These are phyloP conservation scores for Helminthosporium solani DNA, from an alignment of 2,329 filamentous ascomycete species.

Conservation along the genomic window DNA sequence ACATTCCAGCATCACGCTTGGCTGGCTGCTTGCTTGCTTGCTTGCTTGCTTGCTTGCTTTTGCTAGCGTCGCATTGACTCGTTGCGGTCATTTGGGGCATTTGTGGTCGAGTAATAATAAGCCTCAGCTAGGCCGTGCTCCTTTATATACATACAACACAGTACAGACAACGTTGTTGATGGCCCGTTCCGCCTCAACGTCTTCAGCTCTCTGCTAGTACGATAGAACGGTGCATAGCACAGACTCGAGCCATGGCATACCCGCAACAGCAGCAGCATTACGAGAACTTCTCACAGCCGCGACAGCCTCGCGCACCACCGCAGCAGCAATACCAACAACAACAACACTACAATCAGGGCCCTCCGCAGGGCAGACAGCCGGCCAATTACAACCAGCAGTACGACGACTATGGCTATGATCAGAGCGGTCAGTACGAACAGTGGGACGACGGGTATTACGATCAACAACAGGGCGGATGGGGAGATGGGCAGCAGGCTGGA, in stretches of 20 bases:
- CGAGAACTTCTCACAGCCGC: conserved; percentile 37
- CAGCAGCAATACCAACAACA: conserved; percentile 33
- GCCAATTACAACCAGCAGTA: conserved; percentile 32
- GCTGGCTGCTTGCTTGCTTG: no score
- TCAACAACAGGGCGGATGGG: conserved; percentile 32
- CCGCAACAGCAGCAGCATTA: conserved; percentile 43
- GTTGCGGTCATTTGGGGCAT: no score
- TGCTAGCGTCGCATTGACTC: conserved; percentile 1
- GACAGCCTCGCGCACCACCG: conserved; percentile 18
- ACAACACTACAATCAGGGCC: conserved; percentile 34
- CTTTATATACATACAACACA: conserved; percentile 4
- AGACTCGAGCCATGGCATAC: conserved; percentile 44
- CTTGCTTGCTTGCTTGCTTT: neutral
- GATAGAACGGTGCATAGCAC: no score
- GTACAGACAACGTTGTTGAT: conserved; percentile 22
- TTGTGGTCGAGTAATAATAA: no score
- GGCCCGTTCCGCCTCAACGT: conserved; percentile 17
- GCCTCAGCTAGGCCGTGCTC: conserved; percentile 2
- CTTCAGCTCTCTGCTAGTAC: conserved; percentile 13
- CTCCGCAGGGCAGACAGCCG: conserved; percentile 28
- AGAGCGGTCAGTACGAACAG: conserved; percentile 35
- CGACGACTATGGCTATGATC: conserved; percentile 38
- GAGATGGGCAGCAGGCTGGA: conserved; percentile 23
- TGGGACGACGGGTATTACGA: conserved; percentile 40
- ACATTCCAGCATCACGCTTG: no score